Evolutionary conservation across 176 grass and related monocot genomes (phyloP).

Genomic region (Thinopyrum elongatum): DNA sequence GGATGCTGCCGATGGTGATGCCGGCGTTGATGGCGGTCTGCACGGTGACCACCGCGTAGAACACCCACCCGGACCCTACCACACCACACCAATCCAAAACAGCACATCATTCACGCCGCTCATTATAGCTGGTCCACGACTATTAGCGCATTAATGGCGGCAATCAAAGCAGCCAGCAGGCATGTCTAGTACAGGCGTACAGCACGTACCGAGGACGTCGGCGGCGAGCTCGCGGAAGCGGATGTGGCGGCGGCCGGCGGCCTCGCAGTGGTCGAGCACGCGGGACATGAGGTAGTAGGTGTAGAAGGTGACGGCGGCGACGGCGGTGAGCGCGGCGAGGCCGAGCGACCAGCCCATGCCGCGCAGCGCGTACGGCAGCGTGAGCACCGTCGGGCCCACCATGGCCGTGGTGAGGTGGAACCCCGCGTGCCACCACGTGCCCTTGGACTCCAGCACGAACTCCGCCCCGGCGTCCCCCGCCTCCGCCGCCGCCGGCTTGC

Average conservation of each 20-base stretch:
- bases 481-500: neutral
- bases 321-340: slow-evolving; percentile 41
- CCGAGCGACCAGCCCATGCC: slow-evolving; percentile 79
- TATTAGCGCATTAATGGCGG: neutral
- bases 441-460: slow-evolving; percentile 92
- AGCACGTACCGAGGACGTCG: slow-evolving; percentile 81
- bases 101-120: neutral
- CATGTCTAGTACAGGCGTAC: too few species aligned
- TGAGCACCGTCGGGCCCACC: slow-evolving; percentile 79
- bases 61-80: slow-evolving; percentile 87
- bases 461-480: slow-evolving; percentile 75
- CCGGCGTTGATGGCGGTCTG: slow-evolving; percentile 81
- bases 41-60: slow-evolving; percentile 66
- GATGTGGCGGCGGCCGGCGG: too few species aligned
- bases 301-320: slow-evolving; percentile 63
- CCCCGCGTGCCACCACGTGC: slow-evolving; percentile 86
- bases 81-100: neutral
- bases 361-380: slow-evolving; percentile 77
- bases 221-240: neutral
- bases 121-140: neutral
- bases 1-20: slow-evolving; percentile 71
- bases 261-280: too few species aligned
- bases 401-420: slow-evolving; percentile 93
- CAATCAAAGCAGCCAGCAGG: too few species aligned
- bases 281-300: slow-evolving; percentile 24